Percentiles rank a stretch among this genome's conserved stretches.
These are phyloP conservation scores for Trypanosoma brucei DNA, from an alignment of 208 protist genomes.

Conservation along the genomic window DNA sequence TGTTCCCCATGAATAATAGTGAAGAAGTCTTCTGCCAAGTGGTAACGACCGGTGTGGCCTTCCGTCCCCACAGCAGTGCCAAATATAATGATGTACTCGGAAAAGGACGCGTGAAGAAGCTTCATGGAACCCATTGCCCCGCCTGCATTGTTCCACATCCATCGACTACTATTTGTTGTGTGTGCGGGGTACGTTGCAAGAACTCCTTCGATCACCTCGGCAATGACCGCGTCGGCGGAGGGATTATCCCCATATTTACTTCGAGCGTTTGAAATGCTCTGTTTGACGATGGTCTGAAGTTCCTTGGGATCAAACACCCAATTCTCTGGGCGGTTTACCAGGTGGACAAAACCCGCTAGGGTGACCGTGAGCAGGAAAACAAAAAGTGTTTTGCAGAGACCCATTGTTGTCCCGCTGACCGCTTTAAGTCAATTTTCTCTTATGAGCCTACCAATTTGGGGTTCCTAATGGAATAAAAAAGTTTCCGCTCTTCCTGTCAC, in stretches of 20 bases:
- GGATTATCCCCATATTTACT: slow-evolving; percentile 32
- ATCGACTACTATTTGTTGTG: slow-evolving; percentile 53
- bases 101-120: slow-evolving; percentile 87
- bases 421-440: neutral
- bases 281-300: slow-evolving; percentile 65
- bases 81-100: slow-evolving; percentile 93
- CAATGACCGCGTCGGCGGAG: slow-evolving; percentile 42
- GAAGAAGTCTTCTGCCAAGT: slow-evolving; percentile 85
- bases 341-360: slow-evolving; percentile 37
- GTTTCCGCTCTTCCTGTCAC: too few relatives aligned
- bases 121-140: slow-evolving; percentile 91
- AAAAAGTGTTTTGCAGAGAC: slow-evolving; percentile 4
- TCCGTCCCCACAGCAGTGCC: slow-evolving; percentile 84
- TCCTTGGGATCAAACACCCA: slow-evolving; percentile 72
- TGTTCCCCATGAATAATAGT: slow-evolving; percentile 91
- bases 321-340: slow-evolving; percentile 53
- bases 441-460: too few relatives aligned
- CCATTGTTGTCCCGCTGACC: neutral
- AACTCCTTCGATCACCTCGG: slow-evolving; percentile 61
- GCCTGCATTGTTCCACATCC: slow-evolving; percentile 90
- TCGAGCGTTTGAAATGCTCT: slow-evolving; percentile 62
- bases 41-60: slow-evolving; percentile 83
- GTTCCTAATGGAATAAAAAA: too few relatives aligned
- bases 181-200: slow-evolving; percentile 63
- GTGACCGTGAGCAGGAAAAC: slow-evolving; percentile 30